Evolutionary conservation across 139 green algal genomes (phyloP), one percentile per base, ranked within the genome.

Genomic region (Choricystis sp.): DNA sequence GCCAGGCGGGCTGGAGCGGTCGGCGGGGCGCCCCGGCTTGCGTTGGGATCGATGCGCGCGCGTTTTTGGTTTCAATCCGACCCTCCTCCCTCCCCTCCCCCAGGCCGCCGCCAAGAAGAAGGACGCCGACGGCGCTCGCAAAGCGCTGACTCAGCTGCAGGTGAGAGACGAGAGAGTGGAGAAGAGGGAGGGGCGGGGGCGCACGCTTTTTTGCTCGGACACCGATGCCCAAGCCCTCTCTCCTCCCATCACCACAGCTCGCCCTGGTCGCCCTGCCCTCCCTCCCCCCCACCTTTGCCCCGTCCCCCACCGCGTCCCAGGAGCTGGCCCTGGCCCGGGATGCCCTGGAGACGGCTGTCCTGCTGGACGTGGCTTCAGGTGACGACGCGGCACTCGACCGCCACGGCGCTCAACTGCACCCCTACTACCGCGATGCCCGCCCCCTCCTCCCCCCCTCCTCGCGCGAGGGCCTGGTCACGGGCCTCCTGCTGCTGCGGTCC

Each of bases 401-500:
- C 29, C 82, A 88, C 64, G 96, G 88, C 59, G 58, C 77, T 28
- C 90, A 97, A 74, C 76, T 98, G 31, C 80, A 83, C 26, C 78
- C 79, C 24, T 96, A 92, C 65, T 95, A 96, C 74, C 78, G 73
- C 20, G 92, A 97, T 63, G 60, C 26, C 4, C 58, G 67, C 9
- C 27, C 26, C 22, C 9, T 81, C 58, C 31, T 96, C 52, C 72
- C 80, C 3, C 49, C 60, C 5, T 94, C 86, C 0, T 2, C 69
- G 2, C 74, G 86, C 29, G 81, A 96, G 72, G 30, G 70, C 14
- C 22, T 76, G 14, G 76, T 96, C 3, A 59, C 76, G 23, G 88
- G 87, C 19, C 73, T 97, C 19, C 90, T 94, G 75, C 79, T 98
- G 66, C 74, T 98, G 71, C 77, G 89, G 24, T 78, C 98, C 64